A percentile compares a stretch with the other conserved stretches of the same genome.
Conservation (phyloP, 805 yeast species). For the Teunomyces lycoperdinae region DNA sequence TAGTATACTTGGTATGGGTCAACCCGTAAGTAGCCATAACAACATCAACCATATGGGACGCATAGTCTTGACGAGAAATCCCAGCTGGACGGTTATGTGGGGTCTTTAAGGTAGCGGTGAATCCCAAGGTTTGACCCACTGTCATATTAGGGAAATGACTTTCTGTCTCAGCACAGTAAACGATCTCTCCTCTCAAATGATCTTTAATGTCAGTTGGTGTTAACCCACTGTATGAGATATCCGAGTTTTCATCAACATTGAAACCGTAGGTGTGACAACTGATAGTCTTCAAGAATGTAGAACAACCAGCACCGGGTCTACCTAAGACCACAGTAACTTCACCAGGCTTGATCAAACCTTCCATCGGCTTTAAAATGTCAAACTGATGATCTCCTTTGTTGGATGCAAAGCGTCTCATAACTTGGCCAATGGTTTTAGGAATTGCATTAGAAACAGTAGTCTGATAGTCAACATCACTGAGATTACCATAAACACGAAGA, state of each 20-base stretch:
- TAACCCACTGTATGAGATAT: slow-evolving; percentile 55
- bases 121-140: slow-evolving; percentile 62
- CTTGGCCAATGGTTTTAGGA: slow-evolving; percentile 5
- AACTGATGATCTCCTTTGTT: slow-evolving; percentile 23
- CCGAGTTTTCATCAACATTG: slow-evolving; percentile 44
- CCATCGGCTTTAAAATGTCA: slow-evolving; percentile 63
- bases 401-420: slow-evolving; percentile 6
- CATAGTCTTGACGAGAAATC: slow-evolving; percentile 37
- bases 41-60: slow-evolving; percentile 41
- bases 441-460: slow-evolving; percentile 10
- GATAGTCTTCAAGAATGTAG: slow-evolving; percentile 61
- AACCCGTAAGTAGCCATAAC: slow-evolving; percentile 47
- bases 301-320: slow-evolving; percentile 81
- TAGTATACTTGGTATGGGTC: slow-evolving; percentile 53
- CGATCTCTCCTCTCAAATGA: slow-evolving; percentile 65
- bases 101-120: slow-evolving; percentile 60
- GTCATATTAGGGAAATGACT: slow-evolving; percentile 65
- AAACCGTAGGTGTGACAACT: slow-evolving; percentile 66
- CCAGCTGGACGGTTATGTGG: slow-evolving; percentile 62
- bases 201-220: slow-evolving; percentile 46
- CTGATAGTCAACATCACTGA: slow-evolving; percentile 14
- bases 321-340: slow-evolving; percentile 71
- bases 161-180: slow-evolving; percentile 68
- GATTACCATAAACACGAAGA: slow-evolving; percentile 12
- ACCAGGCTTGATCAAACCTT: slow-evolving; percentile 60